Conservation (phyloP, 768 basidiomycete genomes). For the Boletus rubroflammeus region DNA sequence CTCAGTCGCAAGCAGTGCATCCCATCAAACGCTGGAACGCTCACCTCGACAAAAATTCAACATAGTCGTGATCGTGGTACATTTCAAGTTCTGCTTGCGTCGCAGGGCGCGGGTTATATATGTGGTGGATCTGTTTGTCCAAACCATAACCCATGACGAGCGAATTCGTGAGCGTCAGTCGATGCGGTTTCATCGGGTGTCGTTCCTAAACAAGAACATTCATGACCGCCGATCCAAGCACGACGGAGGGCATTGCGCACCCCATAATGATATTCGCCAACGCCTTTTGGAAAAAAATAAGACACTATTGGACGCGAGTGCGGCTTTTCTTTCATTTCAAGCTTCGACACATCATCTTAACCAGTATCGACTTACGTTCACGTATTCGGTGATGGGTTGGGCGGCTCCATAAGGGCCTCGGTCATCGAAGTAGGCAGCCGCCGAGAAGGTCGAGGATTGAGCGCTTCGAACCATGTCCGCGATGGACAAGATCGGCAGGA, state of each 20-base stretch:
- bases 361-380: constrained; percentile 52
- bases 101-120: constrained; percentile 85
- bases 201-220: constrained; percentile 60
- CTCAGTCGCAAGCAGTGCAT: background rate
- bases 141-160: constrained; percentile 95
- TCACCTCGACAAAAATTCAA: constrained; percentile 91
- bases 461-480: constrained; percentile 34
- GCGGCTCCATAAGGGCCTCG: constrained; percentile 67
- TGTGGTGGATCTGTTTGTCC: constrained; percentile 90
- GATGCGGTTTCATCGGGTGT: constrained; percentile 98
- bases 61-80: constrained; percentile 94
- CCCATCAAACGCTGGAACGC: constrained; percentile 16
- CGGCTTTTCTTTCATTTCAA: constrained; percentile 26
- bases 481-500: background rate
- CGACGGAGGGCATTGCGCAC: constrained; percentile 42
- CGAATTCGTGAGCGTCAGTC: constrained; percentile 93
- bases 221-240: constrained; percentile 1
- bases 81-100: constrained; percentile 84
- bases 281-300: constrained; percentile 92
- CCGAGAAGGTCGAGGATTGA: constrained; percentile 60
- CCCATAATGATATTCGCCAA: constrained; percentile 96
- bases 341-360: background rate
- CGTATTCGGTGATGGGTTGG: constrained; percentile 74
- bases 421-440: constrained; percentile 72
- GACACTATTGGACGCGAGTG: constrained; percentile 75